These are phyloP conservation scores for Coemansia sp. DNA, from an alignment of 192 early-diverging fungal genomes.

Conservation along the genomic window DNA sequence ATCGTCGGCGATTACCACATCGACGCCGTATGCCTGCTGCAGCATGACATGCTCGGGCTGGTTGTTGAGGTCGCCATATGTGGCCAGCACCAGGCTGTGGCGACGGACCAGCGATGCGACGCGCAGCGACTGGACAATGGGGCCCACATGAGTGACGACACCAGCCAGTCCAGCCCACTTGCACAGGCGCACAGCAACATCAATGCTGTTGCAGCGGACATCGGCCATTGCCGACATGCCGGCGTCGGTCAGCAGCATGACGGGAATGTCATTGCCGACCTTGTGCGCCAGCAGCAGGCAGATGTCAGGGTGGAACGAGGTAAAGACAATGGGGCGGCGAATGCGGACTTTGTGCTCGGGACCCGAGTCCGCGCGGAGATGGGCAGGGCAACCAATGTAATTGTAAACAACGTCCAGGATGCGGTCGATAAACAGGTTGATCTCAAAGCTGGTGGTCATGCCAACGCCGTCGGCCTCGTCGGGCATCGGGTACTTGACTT, in stretches of 20 bases:
- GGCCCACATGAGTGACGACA: conserved; percentile 72
- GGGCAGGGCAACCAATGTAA: conserved; percentile 17
- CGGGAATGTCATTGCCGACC: conserved; percentile 76
- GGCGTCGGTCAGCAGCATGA: conserved; percentile 90
- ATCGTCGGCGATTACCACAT: conserved; percentile 81
- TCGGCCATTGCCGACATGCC: conserved; percentile 75
- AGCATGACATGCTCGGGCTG: conserved; percentile 65
- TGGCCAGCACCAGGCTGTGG: conserved; percentile 69
- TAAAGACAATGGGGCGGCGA: conserved; percentile 82
- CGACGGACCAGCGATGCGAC: conserved; percentile 72
- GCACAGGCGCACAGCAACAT: conserved; percentile 77
- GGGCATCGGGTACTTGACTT: conserved; percentile 93
- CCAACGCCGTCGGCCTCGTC: conserved; percentile 82
- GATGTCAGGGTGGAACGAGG: conserved; percentile 89
- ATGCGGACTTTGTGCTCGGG: not conserved
- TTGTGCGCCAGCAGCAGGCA: conserved; percentile 83
- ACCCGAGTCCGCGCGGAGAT: not conserved
- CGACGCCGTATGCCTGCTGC: conserved; percentile 79
- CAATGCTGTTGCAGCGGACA: conserved; percentile 75
- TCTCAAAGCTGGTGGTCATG: conserved; percentile 69
- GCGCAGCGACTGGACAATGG: conserved; percentile 74
- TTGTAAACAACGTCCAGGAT: conserved; percentile 77
- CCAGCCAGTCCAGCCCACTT: conserved; percentile 71
- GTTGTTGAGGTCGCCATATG: conserved; percentile 84
- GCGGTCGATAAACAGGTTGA: conserved; percentile 83